Conservation (phyloP, 2,329 filamentous ascomycete species). For the Arthrobotrys sphaeroides region DNA sequence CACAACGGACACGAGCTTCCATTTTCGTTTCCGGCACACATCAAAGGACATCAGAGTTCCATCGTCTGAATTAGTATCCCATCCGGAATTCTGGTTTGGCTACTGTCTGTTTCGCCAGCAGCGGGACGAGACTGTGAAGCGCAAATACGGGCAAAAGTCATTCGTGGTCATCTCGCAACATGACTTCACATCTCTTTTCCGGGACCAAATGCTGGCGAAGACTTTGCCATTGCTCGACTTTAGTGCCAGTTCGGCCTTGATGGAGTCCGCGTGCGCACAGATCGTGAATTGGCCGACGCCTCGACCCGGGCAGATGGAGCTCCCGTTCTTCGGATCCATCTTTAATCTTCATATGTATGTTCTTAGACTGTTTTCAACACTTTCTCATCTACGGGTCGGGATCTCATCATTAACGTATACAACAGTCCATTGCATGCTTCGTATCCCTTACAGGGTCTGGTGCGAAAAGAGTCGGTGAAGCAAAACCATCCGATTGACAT, state of each 20-base stretch:
- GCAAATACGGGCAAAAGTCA: slow-evolving; percentile 58
- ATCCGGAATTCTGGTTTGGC: slow-evolving; percentile 58
- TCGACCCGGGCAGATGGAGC: slow-evolving; percentile 56
- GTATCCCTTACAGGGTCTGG: slow-evolving; percentile 57
- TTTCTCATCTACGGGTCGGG: neutral
- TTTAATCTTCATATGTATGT: slow-evolving; percentile 57
- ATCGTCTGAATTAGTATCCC: slow-evolving; percentile 54
- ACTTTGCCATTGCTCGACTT: slow-evolving; percentile 57
- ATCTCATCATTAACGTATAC: neutral
- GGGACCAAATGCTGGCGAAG: slow-evolving; percentile 57
- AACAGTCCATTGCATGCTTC: slow-evolving; percentile 56
- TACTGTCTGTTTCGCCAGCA: slow-evolving; percentile 58
- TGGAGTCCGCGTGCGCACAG: slow-evolving; percentile 58
- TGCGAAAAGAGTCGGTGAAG: slow-evolving; percentile 51
- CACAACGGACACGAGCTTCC: slow-evolving; percentile 56
- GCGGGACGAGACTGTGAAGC: slow-evolving; percentile 57
- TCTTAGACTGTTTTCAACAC: no score
- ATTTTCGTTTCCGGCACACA: slow-evolving; percentile 58
- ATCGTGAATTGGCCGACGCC: slow-evolving; percentile 57
- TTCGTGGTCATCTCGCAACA: slow-evolving; percentile 58
- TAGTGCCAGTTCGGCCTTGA: slow-evolving; percentile 57
- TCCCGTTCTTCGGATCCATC: slow-evolving; percentile 58
- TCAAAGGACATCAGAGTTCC: slow-evolving; percentile 56
- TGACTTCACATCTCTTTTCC: slow-evolving; percentile 57
- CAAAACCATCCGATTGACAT: slow-evolving; percentile 56